Evolutionary conservation across 495 filamentous ascomycete species (phyloP).

Genomic region (Xylaria palmicola): DNA sequence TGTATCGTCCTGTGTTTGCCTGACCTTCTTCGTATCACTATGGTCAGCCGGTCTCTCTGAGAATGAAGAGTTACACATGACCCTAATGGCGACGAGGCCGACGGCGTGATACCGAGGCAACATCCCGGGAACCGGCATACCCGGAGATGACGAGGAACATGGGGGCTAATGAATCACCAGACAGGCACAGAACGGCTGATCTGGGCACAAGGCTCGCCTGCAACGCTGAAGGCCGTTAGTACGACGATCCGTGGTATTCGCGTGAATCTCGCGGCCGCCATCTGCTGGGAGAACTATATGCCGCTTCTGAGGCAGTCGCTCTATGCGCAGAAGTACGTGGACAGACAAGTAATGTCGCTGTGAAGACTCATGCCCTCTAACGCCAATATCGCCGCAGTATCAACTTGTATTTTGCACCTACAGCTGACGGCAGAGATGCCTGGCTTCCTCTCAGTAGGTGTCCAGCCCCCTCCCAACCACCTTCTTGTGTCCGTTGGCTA

Average conservation of each 20-base stretch:
- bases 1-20: conserved; percentile 3
- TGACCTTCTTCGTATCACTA: background rate
- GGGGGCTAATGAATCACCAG: conserved; percentile 33
- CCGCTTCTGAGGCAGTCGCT: conserved; percentile 70
- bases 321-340: conserved; percentile 71
- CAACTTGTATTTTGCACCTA: conserved; percentile 89
- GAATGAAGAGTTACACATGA: background rate
- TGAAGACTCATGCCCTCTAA: background rate
- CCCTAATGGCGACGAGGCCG: background rate
- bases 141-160: no score
- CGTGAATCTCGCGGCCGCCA: conserved; percentile 78
- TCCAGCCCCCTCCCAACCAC: background rate
- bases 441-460: conserved; percentile 64
- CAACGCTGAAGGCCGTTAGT: conserved; percentile 76
- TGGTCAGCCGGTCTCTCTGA: background rate
- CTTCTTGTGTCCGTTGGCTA: conserved; percentile 20
- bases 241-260: conserved; percentile 76
- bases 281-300: conserved; percentile 99
- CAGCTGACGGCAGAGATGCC: conserved; percentile 79
- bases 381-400: conserved; percentile 39
- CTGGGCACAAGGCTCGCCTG: conserved; percentile 85
- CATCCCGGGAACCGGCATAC: no score
- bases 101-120: no score
- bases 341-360: background rate
- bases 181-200: conserved; percentile 80